phyloP scores from a whole-genome alignment of 805 yeast genomes.

The Zygosaccharomyces bisporus region DNA sequence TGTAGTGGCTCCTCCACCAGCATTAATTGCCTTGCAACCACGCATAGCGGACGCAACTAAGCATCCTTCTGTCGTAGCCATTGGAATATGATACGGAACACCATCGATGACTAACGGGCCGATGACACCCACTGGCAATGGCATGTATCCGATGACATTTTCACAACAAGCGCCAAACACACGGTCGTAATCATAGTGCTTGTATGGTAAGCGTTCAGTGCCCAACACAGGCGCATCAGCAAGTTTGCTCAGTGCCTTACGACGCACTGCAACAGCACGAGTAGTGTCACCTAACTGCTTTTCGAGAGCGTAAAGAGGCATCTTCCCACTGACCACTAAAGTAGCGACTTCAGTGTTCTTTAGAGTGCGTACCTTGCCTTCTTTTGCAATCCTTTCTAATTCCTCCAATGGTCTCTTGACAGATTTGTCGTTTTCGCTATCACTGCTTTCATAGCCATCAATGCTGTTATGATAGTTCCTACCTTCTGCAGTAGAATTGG shows the following conservation, averaged over 20 bases:
- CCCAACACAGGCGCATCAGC: slow-evolving; percentile 80
- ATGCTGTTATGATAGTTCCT: slow-evolving; percentile 10
- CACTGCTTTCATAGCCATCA: slow-evolving; percentile 28
- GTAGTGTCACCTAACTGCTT: slow-evolving; percentile 84
- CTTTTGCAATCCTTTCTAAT: slow-evolving; percentile 56
- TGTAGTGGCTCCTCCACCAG: slow-evolving; percentile 94
- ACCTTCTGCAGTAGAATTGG: not conserved
- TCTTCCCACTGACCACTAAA: slow-evolving; percentile 67
- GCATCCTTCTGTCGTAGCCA: slow-evolving; percentile 99
- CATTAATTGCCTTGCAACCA: slow-evolving; percentile 96
- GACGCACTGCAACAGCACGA: slow-evolving; percentile 90
- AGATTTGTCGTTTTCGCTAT: slow-evolving; percentile 35
- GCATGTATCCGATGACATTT: slow-evolving; percentile 95
- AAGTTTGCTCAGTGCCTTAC: slow-evolving; percentile 81
- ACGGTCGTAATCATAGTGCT: slow-evolving; percentile 84
- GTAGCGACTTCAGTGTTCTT: slow-evolving; percentile 68
- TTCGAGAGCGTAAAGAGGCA: slow-evolving; percentile 92
- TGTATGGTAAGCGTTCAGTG: slow-evolving; percentile 69
- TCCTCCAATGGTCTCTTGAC: slow-evolving; percentile 59
- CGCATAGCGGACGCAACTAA: slow-evolving; percentile 98
- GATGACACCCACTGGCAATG: slow-evolving; percentile 95
- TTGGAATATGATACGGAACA: slow-evolving; percentile 83
- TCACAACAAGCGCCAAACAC: slow-evolving; percentile 99
- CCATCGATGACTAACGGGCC: slow-evolving; percentile 95
- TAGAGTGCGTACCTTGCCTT: slow-evolving; percentile 65